phyloP scores from a whole-genome alignment of 2,329 filamentous ascomycete genomes.

The Colletotrichum cordylinicola region DNA sequence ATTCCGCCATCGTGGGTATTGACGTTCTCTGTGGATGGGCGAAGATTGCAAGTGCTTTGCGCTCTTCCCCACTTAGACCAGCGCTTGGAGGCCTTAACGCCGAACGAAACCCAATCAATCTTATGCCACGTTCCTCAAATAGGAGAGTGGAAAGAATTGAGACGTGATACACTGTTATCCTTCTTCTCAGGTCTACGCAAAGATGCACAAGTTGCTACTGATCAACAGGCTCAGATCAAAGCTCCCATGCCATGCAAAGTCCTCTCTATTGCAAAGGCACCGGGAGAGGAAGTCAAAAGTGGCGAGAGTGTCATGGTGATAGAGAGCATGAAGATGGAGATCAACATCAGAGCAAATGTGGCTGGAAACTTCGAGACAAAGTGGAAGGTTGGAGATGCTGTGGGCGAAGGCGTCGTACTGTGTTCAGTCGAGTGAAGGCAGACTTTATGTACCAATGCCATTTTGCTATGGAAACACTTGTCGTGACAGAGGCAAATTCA shows the following conservation, averaged over 20 bases:
- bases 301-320: background rate
- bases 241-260: background rate
- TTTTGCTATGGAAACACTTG: accelerated
- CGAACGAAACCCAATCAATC: background rate
- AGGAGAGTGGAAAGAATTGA: background rate
- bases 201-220: background rate
- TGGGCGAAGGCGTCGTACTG: background rate
- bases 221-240: background rate
- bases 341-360: background rate
- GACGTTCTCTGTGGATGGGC: background rate
- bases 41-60: background rate
- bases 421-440: background rate
- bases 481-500: background rate
- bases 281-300: background rate
- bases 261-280: background rate
- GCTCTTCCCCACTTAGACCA: background rate
- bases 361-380: background rate
- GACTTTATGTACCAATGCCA: background rate
- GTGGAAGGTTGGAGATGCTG: background rate
- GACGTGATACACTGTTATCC: background rate
- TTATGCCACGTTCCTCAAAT: background rate
- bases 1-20: background rate
- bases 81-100: background rate
- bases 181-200: background rate
- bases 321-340: background rate